phyloP scores from a whole-genome alignment of 2,329 filamentous ascomycete species.

The Botrytis aclada region DNA sequence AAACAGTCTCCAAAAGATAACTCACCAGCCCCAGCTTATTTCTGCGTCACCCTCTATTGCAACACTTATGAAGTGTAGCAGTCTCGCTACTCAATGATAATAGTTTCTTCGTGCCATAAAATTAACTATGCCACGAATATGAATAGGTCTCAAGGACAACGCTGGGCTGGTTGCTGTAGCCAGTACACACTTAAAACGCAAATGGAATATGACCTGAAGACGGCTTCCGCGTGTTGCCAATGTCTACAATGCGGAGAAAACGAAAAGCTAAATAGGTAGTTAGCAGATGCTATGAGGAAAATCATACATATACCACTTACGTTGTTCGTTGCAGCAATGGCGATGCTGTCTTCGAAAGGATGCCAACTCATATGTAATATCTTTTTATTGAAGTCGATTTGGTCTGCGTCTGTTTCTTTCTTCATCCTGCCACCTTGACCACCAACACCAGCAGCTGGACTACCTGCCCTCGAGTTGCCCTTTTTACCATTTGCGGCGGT shows the following conservation, averaged over 20 bases:
- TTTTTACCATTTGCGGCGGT: constrained; percentile 76
- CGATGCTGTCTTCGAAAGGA: constrained; percentile 98
- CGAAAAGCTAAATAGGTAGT: constrained; percentile 57
- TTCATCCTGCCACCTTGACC: constrained; percentile 91
- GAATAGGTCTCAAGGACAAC: constrained; percentile 29
- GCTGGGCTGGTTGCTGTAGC: constrained; percentile 29
- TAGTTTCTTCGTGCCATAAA: constrained; percentile 32
- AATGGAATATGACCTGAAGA: constrained; percentile 36
- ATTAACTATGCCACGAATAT: constrained; percentile 27
- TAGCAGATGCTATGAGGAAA: constrained; percentile 23
- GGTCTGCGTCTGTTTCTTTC: constrained; percentile 97
- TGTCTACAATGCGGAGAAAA: constrained; percentile 70
- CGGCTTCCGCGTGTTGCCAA: constrained; percentile 29
- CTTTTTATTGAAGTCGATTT: constrained; percentile 99
- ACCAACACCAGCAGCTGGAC: constrained; percentile 69
- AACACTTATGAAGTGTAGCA: constrained; percentile 25
- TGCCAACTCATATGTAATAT: constrained; percentile 99
- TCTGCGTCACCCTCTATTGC: constrained; percentile 19
- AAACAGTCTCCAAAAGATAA: constrained; percentile 24
- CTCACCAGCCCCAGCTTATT: constrained; percentile 27
- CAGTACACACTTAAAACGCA: constrained; percentile 36
- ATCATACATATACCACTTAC: constrained; percentile 54
- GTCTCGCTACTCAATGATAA: constrained; percentile 28
- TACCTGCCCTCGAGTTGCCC: constrained; percentile 80
- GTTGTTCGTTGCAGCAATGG: constrained; percentile 98